These are phyloP conservation scores for Citrullus mucosospermus DNA, from an alignment of 306 rosid species.

Conservation along the genomic window DNA sequence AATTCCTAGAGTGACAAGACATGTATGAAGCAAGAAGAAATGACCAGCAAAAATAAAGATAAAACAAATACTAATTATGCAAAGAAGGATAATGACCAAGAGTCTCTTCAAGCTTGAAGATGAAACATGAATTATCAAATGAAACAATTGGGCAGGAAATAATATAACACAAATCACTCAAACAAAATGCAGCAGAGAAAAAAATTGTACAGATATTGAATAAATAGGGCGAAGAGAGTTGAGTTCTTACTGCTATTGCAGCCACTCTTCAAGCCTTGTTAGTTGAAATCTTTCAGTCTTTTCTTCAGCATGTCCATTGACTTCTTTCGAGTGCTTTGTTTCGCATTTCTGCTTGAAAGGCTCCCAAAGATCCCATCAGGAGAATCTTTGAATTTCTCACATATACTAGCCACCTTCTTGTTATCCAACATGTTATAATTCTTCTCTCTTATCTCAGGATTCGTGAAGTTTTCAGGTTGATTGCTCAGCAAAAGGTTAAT, in stretches of 20 bases:
- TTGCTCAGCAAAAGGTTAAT: slow-evolving; percentile 70
- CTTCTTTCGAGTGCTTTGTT: slow-evolving; percentile 68
- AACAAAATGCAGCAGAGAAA: not conserved
- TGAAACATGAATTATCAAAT: not conserved
- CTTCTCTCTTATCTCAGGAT: slow-evolving; percentile 84
- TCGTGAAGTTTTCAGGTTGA: slow-evolving; percentile 96
- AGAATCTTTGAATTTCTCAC: slow-evolving; percentile 82
- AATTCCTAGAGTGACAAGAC: not conserved
- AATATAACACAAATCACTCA: not conserved
- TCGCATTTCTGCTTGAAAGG: slow-evolving; percentile 55
- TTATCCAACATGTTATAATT: slow-evolving; percentile 71
- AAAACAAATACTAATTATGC: not conserved
- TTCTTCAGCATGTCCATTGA: slow-evolving; percentile 81
- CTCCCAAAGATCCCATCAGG: slow-evolving; percentile 79
- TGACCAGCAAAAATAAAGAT: not conserved
- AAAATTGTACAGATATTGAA: not conserved
- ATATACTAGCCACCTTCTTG: slow-evolving; percentile 59
- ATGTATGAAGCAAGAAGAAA: not conserved
- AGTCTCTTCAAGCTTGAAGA: not conserved
- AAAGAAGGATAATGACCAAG: not conserved
- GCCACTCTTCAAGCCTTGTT: slow-evolving; percentile 20
- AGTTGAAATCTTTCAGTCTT: slow-evolving; percentile 74
- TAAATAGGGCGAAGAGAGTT: not conserved
- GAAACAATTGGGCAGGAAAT: not conserved
- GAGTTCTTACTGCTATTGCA: slow-evolving; percentile 21